Conservation (phyloP, 805 yeast genomes). For the Ogataea dorogensis region DNA sequence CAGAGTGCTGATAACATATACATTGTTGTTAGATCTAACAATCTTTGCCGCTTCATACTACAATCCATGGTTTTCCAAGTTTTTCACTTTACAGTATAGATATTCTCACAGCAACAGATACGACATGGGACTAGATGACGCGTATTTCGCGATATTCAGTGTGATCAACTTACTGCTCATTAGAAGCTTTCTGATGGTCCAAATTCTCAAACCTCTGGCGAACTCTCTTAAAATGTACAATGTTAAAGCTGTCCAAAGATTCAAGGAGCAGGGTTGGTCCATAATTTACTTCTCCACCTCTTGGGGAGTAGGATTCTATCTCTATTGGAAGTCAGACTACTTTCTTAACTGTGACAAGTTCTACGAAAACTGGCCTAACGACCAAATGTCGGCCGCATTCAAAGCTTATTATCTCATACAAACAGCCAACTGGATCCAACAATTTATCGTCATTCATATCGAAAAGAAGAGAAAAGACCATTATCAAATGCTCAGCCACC, state of each 20-base stretch:
- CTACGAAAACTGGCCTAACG: conserved; percentile 75
- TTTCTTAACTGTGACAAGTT: conserved; percentile 55
- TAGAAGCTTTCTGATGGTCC: conserved; percentile 60
- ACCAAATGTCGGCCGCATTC: conserved; percentile 46
- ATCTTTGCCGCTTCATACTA: conserved; percentile 20
- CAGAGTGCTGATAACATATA: conserved; percentile 19
- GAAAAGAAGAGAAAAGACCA: conserved; percentile 83
- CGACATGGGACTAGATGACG: conserved; percentile 57
- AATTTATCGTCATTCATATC: conserved; percentile 69
- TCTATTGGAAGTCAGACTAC: conserved; percentile 60
- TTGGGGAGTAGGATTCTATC: conserved; percentile 53
- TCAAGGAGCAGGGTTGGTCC: conserved; percentile 87
- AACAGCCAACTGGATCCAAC: conserved; percentile 79
- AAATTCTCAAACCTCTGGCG: conserved; percentile 58
- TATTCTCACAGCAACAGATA: conserved; percentile 36
- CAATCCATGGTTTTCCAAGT: conserved; percentile 34
- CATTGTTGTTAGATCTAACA: conserved; percentile 18
- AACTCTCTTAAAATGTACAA: conserved; percentile 41
- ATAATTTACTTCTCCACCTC: conserved; percentile 56
- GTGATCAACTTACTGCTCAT: conserved; percentile 56
- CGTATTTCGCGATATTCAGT: conserved; percentile 51
- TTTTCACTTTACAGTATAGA: conserved; percentile 41
- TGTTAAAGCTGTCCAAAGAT: conserved; percentile 57
- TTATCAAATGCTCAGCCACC: conserved; percentile 84
- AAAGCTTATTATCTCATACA: conserved; percentile 72